These are phyloP conservation scores for Hippophae rhamnoides DNA, from an alignment of 306 rosid species.

Conservation along the genomic window DNA sequence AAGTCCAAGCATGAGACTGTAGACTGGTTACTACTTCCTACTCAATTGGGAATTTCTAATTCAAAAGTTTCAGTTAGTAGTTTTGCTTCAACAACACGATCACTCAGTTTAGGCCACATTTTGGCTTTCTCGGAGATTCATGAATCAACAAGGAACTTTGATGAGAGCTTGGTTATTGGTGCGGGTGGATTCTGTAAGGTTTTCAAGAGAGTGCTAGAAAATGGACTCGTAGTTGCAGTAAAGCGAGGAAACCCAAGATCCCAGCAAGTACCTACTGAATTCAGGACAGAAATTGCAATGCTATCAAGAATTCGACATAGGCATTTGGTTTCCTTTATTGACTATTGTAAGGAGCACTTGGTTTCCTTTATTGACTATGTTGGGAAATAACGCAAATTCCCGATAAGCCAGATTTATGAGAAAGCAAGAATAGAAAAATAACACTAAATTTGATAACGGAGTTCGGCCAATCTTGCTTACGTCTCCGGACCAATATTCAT, in stretches of 20 bases:
- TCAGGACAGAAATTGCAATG: conserved; percentile 32
- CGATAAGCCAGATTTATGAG: no score
- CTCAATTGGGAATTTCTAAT: conserved; percentile 17
- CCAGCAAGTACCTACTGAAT: conserved; percentile 28
- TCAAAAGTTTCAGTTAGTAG: conserved; percentile 27
- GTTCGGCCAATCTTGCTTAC: no score
- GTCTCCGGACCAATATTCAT: no score
- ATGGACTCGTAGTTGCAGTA: conserved; percentile 27
- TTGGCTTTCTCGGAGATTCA: conserved; percentile 22
- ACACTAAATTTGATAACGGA: no score
- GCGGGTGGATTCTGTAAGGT: conserved; percentile 38
- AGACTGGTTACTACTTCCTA: conserved; percentile 18
- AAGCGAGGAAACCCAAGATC: conserved; percentile 26
- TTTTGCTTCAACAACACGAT: conserved; percentile 22
- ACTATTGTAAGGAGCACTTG: conserved; percentile 31
- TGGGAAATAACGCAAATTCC: no score
- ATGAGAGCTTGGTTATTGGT: conserved; percentile 27
- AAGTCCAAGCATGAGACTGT: conserved; percentile 12
- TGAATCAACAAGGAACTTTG: conserved; percentile 27
- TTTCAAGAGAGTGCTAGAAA: conserved; percentile 25
- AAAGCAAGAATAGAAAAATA: no score
- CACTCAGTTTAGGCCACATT: conserved; percentile 19
- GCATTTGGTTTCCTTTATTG: conserved; percentile 31
- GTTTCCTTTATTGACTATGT: no score
- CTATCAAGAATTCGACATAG: conserved; percentile 31